A percentile compares a stretch with the other conserved stretches of the same genome.
phyloP scores from a whole-genome alignment of 306 rosid species.

The Ziziphus jujuba region DNA sequence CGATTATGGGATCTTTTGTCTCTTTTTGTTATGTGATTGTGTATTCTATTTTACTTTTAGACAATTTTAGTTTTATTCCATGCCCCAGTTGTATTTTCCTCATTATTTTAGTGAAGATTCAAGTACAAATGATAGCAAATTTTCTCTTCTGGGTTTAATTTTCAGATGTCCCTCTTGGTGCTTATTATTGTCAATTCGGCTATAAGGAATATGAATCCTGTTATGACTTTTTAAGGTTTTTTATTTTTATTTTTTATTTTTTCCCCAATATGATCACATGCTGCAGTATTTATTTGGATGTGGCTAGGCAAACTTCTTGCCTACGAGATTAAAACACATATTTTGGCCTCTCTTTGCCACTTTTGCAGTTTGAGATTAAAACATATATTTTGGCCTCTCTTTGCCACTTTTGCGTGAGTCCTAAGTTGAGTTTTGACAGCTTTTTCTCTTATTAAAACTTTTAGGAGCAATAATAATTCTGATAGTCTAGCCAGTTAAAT shows the following conservation, averaged over 20 bases:
- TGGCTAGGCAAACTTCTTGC: background rate
- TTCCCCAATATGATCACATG: background rate
- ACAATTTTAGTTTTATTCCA: background rate
- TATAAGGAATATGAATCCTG: background rate
- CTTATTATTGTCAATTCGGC: background rate
- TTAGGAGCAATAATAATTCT: background rate
- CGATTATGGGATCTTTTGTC: background rate
- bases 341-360: background rate
- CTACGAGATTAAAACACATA: background rate
- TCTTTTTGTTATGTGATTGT: background rate
- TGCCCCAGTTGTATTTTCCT: background rate
- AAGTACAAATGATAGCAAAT: background rate
- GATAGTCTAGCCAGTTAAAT: too few species aligned
- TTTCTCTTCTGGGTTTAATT: conserved; percentile 4
- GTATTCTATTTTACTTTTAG: conserved; percentile 2
- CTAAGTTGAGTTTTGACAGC: background rate
- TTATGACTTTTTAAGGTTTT: background rate
- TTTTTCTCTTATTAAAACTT: background rate
- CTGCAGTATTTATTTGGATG: background rate
- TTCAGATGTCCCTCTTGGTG: background rate
- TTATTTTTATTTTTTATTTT: background rate
- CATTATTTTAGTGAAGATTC: conserved; percentile 12
- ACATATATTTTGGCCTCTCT: background rate
- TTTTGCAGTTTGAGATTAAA: background rate
- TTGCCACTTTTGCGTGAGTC: background rate